Percentiles rank a stretch among this genome's conserved stretches.
Evolutionary conservation across 257 asterid species (phyloP).

Genomic region (Solanum lignicaule): DNA sequence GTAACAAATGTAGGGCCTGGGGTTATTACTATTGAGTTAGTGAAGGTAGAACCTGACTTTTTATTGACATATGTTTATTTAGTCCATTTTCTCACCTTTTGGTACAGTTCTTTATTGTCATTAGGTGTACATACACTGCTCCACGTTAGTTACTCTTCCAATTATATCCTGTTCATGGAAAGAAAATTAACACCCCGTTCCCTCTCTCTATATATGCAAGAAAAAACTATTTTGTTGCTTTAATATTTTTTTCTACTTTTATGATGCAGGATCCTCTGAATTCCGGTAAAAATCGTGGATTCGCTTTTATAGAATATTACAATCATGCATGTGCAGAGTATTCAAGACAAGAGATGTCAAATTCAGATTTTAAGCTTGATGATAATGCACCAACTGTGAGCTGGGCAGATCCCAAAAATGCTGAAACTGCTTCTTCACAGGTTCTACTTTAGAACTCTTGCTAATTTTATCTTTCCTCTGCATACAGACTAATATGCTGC

Average conservation of each 20-base stretch:
- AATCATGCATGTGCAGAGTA: constrained; percentile 98
- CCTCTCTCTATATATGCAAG: neutral
- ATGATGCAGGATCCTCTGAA: constrained; percentile 63
- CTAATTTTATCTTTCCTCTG: neutral
- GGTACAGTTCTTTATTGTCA: neutral
- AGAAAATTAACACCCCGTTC: neutral
- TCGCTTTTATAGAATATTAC: constrained; percentile 80
- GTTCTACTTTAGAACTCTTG: constrained; percentile 16
- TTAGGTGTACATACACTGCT: neutral
- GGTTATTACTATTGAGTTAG: constrained; percentile 57
- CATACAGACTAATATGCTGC: neutral
- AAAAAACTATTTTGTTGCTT: neutral
- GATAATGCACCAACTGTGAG: constrained; percentile 95
- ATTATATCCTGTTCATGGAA: neutral
- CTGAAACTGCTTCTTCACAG: constrained; percentile 83
- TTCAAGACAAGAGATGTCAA: constrained; percentile 82
- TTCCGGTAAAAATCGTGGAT: constrained; percentile 85
- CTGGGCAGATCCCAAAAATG: constrained; percentile 95
- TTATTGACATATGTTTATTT: neutral
- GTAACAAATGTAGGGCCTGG: constrained; percentile 86
- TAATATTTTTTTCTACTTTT: neutral
- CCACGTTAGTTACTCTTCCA: neutral
- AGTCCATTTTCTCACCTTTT: neutral
- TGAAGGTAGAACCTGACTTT: constrained; percentile 44
- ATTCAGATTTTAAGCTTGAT: constrained; percentile 72